Evolutionary conservation across 108 stramenopile genomes (phyloP), one percentile per base, ranked within the genome.

Genomic region (Mediolabrus comicus): DNA sequence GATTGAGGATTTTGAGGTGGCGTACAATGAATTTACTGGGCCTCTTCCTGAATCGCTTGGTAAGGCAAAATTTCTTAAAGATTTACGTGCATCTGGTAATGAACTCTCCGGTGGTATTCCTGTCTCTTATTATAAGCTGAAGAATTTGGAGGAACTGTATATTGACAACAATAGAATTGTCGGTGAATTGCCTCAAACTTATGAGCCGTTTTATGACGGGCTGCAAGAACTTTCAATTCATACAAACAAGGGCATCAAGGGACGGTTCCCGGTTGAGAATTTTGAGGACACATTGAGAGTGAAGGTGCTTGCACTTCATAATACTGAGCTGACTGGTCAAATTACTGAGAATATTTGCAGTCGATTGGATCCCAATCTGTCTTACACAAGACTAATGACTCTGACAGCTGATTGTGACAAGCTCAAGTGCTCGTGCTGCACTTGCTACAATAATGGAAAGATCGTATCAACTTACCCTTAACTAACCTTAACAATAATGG

Each of bases 61-160:
- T 38, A 65, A 71, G 3, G 59, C 69, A 39, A 54, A 59, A 8
- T 53, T 51, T 24, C 67, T 83, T 49, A 61, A 75, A 41, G 62
- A 80, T 49, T 56, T 83, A 56, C 63, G 43, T 25, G 46, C 57
- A 0, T 71, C 69, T 24, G 30, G 56, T 16, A 86, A 86, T 51
- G 24, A 71, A 24, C 59, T 87, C 19, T 67, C 72, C 5, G 84
- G 84, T 2, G 32, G 62, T 0, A 72, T 85, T 26, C 74, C 81
- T 10, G 33, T 71, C 10, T 59, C 30, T 10, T 76, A 81, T 32
- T 76, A 63, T 24, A 35, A 68, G 11, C 52, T 82, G 30, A 63
- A 70, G 10, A 67, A 56, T 29, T 32, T 82, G n/a, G 70, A 71
- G 30, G 70, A 71, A 28, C 54, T 71, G 26, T 71, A 71, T 34